Base-by-base conservation (phyloP, 371 early-diverging fungal genomes). In the Mucor sp. region DNA sequence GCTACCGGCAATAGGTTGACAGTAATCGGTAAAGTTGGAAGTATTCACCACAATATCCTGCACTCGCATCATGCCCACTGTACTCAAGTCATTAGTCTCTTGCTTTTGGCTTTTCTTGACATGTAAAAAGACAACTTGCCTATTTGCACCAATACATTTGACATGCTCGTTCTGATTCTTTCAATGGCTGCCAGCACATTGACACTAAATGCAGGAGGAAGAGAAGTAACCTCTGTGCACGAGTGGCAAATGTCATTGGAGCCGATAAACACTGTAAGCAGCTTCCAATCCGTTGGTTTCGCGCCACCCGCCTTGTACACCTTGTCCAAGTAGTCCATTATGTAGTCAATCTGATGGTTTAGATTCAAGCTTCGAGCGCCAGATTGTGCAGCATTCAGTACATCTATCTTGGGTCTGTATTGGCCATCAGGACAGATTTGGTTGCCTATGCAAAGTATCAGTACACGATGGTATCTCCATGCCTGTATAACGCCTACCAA, bases 161-260 rank as follows among this genome's bases (percentile, higher is more conserved):
- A 59, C 32, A 80, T 57, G 3, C 27, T 71, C 0, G 58, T 44
- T 1, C 76, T 65, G 15, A 83, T 60, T 9, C 81, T 67, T 50
- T 83, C 81, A 21, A 83, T 62, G n/a, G 81, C 78, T 23, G 69
- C 71, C 11, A 63, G 58, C 5, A 79, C 66, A 56, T 83, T 72
- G n/a, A 63, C 60, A 28, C 64, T 55, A 30, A 70, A 83, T 1
- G 69, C 50, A 2, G 43, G 39, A 1, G 83, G 83, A 25, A 74
- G 30, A 3, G 78, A 76, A 2, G 73, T 70, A 0, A 66, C 23
- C 12, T 64, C 73, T 7, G 68, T 70, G 61, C 89, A 88, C 2
- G 85, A 74, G 21, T 80, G 85, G 63, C 91, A 91, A 32, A 87
- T 76, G 66, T 91, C 90, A 67, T 91, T 91, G 48, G 83, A 85